Conservation (phyloP, 495 filamentous ascomycete species). For the Baudoinia panamericana region DNA sequence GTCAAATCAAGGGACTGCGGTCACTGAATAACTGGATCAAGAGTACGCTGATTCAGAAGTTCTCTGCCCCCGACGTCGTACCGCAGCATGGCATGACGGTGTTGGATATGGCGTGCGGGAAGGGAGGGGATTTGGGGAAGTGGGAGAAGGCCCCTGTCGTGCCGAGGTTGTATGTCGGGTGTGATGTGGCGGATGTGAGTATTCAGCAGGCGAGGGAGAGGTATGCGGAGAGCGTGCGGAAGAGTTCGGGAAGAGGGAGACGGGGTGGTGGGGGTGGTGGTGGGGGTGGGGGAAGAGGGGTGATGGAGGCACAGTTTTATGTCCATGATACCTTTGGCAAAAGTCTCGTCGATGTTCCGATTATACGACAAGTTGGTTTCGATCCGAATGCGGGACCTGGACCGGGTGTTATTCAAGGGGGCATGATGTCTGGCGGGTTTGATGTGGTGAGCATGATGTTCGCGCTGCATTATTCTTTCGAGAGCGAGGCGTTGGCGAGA, state of each 20-base stretch:
- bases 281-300: slow-evolving; percentile 34
- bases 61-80: slow-evolving; percentile 58
- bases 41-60: slow-evolving; percentile 91
- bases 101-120: slow-evolving; percentile 89
- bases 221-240: slow-evolving; percentile 51
- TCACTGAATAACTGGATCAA: slow-evolving; percentile 99
- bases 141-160: slow-evolving; percentile 82
- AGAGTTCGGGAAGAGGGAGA: slow-evolving; percentile 23
- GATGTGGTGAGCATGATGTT: slow-evolving; percentile 99
- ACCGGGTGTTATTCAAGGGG: slow-evolving; percentile 42
- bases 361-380: slow-evolving; percentile 74
- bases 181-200: slow-evolving; percentile 83
- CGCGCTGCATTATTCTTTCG: slow-evolving; percentile 97
- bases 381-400: slow-evolving; percentile 52
- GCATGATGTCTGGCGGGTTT: slow-evolving; percentile 47
- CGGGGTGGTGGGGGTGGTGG: slow-evolving; percentile 31
- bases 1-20: slow-evolving; percentile 82
- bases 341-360: slow-evolving; percentile 59
- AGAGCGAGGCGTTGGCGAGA: slow-evolving; percentile 69
- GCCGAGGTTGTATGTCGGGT: slow-evolving; percentile 78
- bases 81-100: slow-evolving; percentile 51
- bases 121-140: slow-evolving; percentile 88
- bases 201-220: slow-evolving; percentile 80
- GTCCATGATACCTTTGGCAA: slow-evolving; percentile 83
- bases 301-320: slow-evolving; percentile 75